These are phyloP conservation scores for Aspergillus heteromorphus DNA, from an alignment of 495 filamentous ascomycete genomes.

Conservation along the genomic window DNA sequence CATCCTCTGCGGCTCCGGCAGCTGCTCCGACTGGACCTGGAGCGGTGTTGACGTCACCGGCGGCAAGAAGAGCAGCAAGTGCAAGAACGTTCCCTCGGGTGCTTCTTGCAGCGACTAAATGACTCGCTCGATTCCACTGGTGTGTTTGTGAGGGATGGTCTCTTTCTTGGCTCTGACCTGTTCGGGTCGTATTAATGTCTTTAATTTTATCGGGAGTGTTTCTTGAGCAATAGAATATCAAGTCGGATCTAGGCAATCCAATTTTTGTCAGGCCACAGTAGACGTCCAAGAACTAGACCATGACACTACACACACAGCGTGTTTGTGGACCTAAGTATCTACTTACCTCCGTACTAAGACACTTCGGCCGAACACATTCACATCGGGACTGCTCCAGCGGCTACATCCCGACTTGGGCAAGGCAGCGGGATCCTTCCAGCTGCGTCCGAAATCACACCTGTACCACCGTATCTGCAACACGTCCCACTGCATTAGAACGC, in stretches of 20 bases:
- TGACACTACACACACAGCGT: neutral
- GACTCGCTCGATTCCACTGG: neutral
- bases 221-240: neutral
- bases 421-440: neutral
- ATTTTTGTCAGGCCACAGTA: no score
- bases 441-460: neutral
- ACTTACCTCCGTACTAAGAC: neutral
- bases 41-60: slow-evolving; percentile 39
- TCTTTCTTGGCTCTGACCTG: neutral
- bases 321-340: neutral
- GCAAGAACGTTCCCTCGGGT: slow-evolving; percentile 35
- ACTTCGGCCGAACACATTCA: neutral
- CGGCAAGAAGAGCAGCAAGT: slow-evolving; percentile 37
- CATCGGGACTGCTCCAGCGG: neutral
- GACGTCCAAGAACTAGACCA: no score
- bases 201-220: neutral
- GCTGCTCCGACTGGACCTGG: slow-evolving; percentile 43
- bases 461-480: no score
- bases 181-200: neutral
- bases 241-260: no score
- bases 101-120: slow-evolving; percentile 25
- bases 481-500: no score
- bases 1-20: slow-evolving; percentile 45
- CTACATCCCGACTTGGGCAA: neutral
- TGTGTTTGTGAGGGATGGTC: neutral